These are phyloP conservation scores for Bidens hawaiensis DNA, from an alignment of 140 eudicot genomes.

Conservation along the genomic window DNA sequence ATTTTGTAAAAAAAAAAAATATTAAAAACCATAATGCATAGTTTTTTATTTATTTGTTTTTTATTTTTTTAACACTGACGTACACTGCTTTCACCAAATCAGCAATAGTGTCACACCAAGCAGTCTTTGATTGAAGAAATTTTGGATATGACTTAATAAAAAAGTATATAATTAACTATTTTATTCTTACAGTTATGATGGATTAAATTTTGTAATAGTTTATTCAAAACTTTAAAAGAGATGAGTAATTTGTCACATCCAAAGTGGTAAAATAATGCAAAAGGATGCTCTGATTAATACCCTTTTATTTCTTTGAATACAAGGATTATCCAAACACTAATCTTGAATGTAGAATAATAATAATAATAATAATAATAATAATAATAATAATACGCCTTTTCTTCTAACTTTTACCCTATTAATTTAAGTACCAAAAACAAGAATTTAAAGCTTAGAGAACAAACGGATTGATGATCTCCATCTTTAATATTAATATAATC, in stretches of 20 bases:
- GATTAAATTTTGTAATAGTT: too few species aligned
- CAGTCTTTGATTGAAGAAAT: conserved; percentile 1
- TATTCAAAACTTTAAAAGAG: too few species aligned
- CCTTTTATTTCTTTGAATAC: conserved; percentile 38
- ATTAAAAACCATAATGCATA: too few species aligned
- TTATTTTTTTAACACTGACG: conserved; percentile 4
- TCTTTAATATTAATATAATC: conserved; percentile 22
- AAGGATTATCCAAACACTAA: conserved; percentile 30
- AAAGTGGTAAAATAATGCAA: conserved; percentile 14
- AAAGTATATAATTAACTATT: not conserved
- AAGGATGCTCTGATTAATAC: conserved; percentile 14
- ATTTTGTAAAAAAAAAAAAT: too few species aligned
- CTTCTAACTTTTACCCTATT: conserved; percentile 37
- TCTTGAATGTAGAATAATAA: conserved; percentile 29
- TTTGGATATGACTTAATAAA: not conserved
- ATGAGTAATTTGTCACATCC: not conserved
- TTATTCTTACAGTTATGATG: not conserved
- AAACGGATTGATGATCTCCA: conserved; percentile 36
- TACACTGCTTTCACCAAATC: conserved; percentile 23
- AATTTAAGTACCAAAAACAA: conserved; percentile 41
- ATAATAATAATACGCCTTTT: too few species aligned
- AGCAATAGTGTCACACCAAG: conserved; percentile 24
- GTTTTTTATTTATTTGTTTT: too few species aligned
- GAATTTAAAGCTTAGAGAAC: conserved; percentile 35
- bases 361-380: too few species aligned